A percentile compares a stretch with the other conserved stretches of the same genome.
Conservation (phyloP, 2,329 filamentous ascomycete species). For the Mycosphaerella arachidis region DNA sequence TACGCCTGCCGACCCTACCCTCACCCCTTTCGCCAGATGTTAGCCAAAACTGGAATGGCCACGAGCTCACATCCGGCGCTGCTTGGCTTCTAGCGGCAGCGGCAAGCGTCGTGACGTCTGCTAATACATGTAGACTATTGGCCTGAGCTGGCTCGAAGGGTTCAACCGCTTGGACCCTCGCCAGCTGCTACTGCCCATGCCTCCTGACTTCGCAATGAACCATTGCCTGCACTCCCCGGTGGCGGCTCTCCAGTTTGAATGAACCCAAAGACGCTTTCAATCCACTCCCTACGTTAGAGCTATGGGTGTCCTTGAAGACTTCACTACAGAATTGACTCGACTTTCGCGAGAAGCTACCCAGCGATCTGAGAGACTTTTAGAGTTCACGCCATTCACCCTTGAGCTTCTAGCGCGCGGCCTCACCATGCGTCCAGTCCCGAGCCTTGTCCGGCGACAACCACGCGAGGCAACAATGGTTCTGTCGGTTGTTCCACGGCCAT, state of each 20-base stretch:
- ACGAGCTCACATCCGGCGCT: background rate
- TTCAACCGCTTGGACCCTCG: background rate
- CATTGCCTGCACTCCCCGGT: background rate
- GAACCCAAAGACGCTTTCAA: background rate
- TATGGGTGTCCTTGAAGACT: background rate
- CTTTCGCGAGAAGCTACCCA: background rate
- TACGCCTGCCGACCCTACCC: background rate
- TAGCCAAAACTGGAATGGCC: background rate
- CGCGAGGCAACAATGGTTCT: background rate
- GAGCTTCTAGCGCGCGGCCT: background rate
- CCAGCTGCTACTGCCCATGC: background rate
- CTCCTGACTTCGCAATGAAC: background rate
- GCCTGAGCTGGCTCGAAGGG: background rate
- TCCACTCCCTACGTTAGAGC: background rate
- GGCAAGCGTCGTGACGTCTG: background rate
- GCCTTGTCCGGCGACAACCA: constrained; percentile 4
- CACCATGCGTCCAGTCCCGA: background rate
- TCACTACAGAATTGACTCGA: background rate
- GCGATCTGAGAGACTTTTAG: constrained; percentile 1
- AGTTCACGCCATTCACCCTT: constrained; percentile 3
- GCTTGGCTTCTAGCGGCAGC: background rate
- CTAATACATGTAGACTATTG: background rate
- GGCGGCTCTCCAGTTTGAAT: background rate
- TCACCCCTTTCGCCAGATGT: background rate
- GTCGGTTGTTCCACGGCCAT: constrained; percentile 9